Percentiles rank a stretch among this genome's conserved stretches.
Conservation (phyloP, 176 grass and related monocot genomes). For the Carex myosuroides region DNA sequence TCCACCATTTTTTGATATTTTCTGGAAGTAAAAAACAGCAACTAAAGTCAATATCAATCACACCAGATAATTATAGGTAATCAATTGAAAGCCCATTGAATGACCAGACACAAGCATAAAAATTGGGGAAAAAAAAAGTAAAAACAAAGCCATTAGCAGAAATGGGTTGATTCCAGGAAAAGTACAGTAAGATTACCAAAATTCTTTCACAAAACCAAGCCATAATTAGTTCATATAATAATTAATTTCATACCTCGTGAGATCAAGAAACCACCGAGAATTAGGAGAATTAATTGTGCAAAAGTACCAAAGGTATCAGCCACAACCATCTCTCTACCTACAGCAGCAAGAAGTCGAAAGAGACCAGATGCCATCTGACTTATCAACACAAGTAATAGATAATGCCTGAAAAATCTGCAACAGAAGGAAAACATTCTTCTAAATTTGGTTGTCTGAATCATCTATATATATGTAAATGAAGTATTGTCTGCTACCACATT, state of each 20-base stretch:
- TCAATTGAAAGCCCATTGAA: background rate
- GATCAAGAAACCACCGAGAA: constrained; percentile 95
- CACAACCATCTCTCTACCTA: constrained; percentile 94
- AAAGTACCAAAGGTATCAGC: constrained; percentile 93
- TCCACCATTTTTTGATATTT: constrained; percentile 90
- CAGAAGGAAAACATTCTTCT: background rate
- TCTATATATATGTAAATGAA: background rate
- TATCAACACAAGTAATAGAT: constrained; percentile 74
- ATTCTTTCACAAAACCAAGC: background rate
- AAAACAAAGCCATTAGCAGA: background rate
- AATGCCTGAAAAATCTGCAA: constrained; percentile 82
- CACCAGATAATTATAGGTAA: constrained; percentile 9
- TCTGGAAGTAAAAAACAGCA: constrained; percentile 32
- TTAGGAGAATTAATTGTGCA: constrained; percentile 82
- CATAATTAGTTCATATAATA: constrained; percentile 6
- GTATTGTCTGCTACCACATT: background rate
- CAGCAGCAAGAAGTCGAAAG: constrained; percentile 77
- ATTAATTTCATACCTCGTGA: constrained; percentile 50
- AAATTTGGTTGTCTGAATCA: background rate
- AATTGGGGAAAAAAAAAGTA: background rate
- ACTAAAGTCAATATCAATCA: constrained; percentile 11
- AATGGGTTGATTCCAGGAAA: background rate
- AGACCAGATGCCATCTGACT: constrained; percentile 94
- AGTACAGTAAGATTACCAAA: background rate
- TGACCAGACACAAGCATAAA: background rate